These are phyloP conservation scores for Oryza longistaminata DNA, from an alignment of 176 grass and related monocot genomes.

Conservation along the genomic window DNA sequence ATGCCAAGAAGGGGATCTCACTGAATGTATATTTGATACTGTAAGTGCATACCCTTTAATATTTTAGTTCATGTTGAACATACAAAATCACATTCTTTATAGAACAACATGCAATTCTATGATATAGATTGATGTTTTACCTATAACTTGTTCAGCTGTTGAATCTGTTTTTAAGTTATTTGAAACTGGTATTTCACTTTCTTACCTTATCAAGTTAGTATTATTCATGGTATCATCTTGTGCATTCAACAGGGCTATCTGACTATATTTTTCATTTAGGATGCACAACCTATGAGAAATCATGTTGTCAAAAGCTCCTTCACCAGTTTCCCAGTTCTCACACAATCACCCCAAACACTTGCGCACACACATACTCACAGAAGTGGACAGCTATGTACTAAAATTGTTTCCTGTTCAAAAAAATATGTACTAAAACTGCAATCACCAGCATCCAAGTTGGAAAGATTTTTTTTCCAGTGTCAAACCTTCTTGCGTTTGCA, in stretches of 20 bases:
- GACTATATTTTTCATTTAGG: neutral
- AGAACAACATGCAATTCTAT: neutral
- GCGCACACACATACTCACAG: neutral
- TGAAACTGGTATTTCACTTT: neutral
- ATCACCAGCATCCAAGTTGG: neutral
- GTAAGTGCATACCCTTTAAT: constrained; percentile 57
- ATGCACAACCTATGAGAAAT: neutral
- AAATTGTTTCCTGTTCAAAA: neutral
- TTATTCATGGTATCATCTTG: constrained; percentile 6
- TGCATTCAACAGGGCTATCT: neutral
- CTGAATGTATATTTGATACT: constrained; percentile 86
- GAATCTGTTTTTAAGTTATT: neutral
- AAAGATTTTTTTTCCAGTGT: neutral
- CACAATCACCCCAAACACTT: neutral
- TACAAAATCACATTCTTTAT: constrained; percentile 13
- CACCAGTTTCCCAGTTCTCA: neutral
- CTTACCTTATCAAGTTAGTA: neutral
- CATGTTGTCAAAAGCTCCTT: constrained; percentile 1
- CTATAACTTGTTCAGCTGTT: constrained; percentile 13
- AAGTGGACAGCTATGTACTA: constrained; percentile 1
- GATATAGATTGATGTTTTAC: neutral
- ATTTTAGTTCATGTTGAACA: constrained; percentile 18
- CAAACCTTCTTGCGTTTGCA: neutral
- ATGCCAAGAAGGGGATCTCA: constrained; percentile 55
- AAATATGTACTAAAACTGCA: neutral